Evolutionary conservation across 2,329 filamentous ascomycete genomes (phyloP).

Genomic region (Ceratocystis diversiconidia): DNA sequence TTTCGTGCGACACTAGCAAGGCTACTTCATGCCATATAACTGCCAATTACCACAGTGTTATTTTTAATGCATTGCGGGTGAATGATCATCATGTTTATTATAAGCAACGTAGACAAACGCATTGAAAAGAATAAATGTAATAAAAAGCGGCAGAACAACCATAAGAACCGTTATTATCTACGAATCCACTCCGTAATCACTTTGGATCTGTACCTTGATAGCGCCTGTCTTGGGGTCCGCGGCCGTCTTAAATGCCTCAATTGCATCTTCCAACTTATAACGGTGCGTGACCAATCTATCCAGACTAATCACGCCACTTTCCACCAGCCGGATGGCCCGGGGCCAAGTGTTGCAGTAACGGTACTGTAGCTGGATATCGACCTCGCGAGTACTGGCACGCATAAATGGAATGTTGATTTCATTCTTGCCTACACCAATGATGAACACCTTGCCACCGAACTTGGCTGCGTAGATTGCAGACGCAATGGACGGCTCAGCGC

Average conservation of each 20-base stretch:
- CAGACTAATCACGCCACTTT: slow-evolving; percentile 72
- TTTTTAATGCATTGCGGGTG: background rate
- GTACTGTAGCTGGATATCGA: slow-evolving; percentile 94
- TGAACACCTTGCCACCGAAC: slow-evolving; percentile 93
- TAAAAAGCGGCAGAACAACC: background rate
- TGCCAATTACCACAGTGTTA: background rate
- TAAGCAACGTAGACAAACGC: background rate
- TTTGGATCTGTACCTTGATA: slow-evolving; percentile 97
- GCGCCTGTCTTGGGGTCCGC: slow-evolving; percentile 78
- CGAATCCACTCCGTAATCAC: slow-evolving; percentile 22
- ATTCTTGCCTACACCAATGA: slow-evolving; percentile 89
- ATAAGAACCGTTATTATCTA: background rate
- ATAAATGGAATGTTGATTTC: slow-evolving; percentile 95
- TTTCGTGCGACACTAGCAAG: background rate
- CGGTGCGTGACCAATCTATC: slow-evolving; percentile 76
- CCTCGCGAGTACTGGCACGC: slow-evolving; percentile 76
- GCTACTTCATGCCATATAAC: background rate
- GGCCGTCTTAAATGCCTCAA: slow-evolving; percentile 81
- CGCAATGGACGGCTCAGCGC: slow-evolving; percentile 77
- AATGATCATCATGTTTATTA: background rate
- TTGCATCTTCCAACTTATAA: slow-evolving; percentile 69
- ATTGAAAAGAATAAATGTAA: background rate
- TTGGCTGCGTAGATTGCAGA: slow-evolving; percentile 79
- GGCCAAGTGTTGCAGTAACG: slow-evolving; percentile 95
- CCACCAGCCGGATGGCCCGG: slow-evolving; percentile 72